Conservation (phyloP, 2,329 filamentous ascomycete genomes). For the Ophiostoma sp. region DNA sequence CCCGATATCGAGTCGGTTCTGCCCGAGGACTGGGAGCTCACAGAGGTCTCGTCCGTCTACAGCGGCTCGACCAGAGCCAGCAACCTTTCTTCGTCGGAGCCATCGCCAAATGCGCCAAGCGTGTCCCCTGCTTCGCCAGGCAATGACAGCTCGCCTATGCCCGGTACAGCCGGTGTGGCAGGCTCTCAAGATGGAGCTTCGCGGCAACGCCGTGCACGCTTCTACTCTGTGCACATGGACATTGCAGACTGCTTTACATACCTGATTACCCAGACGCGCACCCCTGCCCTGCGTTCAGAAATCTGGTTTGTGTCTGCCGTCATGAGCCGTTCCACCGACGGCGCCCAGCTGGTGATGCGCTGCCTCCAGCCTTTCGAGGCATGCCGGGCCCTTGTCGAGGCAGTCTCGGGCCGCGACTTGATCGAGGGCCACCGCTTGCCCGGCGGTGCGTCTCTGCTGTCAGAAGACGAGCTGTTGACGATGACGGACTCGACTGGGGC, state of each 20-base stretch:
- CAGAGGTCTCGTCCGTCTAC: slow-evolving; percentile 27
- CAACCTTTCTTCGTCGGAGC: background rate
- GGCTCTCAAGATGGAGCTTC: background rate
- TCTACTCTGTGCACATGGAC: slow-evolving; percentile 43
- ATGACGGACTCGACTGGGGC: slow-evolving; percentile 19
- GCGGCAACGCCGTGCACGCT: slow-evolving; percentile 30
- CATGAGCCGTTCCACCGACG: slow-evolving; percentile 49
- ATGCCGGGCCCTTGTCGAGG: slow-evolving; percentile 42
- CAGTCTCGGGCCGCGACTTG: slow-evolving; percentile 45
- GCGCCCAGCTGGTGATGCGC: slow-evolving; percentile 43
- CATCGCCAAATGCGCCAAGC: slow-evolving; percentile 9
- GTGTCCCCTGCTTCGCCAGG: background rate
- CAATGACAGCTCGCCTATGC: background rate
- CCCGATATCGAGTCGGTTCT: slow-evolving; percentile 27
- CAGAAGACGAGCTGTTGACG: slow-evolving; percentile 14
- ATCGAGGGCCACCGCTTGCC: slow-evolving; percentile 28
- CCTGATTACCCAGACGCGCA: slow-evolving; percentile 53
- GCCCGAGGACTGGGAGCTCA: slow-evolving; percentile 35
- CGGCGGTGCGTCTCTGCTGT: slow-evolving; percentile 15
- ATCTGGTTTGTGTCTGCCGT: slow-evolving; percentile 59
- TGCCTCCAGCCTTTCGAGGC: slow-evolving; percentile 42
- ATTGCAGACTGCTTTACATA: slow-evolving; percentile 44
- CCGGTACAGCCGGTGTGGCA: background rate
- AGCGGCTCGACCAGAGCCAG: slow-evolving; percentile 19
- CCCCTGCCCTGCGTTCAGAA: slow-evolving; percentile 55